phyloP scores from a whole-genome alignment of 768 basidiomycete species.

The Imleria badia region DNA sequence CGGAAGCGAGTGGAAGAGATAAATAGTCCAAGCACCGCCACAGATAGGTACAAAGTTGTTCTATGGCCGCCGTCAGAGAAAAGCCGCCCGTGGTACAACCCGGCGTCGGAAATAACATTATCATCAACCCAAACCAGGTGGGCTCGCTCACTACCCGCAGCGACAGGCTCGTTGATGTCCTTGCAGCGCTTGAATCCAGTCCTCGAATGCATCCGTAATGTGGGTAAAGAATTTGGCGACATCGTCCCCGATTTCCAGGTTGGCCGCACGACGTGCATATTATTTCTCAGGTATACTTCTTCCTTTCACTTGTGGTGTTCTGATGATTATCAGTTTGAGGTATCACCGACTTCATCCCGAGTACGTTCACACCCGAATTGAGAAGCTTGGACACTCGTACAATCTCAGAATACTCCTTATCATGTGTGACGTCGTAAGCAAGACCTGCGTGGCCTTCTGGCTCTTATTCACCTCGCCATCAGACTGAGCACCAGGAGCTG shows the following conservation, averaged over 20 bases:
- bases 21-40: conserved; percentile 5
- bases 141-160: neutral
- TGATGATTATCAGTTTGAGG: conserved; percentile 56
- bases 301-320: neutral
- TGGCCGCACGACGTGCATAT: conserved; percentile 86
- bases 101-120: conserved; percentile 61
- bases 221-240: conserved; percentile 93
- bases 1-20: neutral
- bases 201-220: conserved; percentile 82
- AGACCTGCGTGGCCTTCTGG: neutral
- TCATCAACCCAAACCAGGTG: conserved; percentile 64
- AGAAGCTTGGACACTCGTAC: conserved; percentile 79
- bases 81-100: conserved; percentile 63
- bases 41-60: neutral
- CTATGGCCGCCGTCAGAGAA: neutral
- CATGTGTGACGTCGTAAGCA: conserved; percentile 85
- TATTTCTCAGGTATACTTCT: conserved; percentile 76
- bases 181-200: conserved; percentile 82
- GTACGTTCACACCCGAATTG: conserved; percentile 90
- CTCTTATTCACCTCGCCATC: neutral
- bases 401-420: conserved; percentile 83
- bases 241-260: conserved; percentile 95
- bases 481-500: conserved; percentile 90
- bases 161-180: neutral
- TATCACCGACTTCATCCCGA: conserved; percentile 98